These are phyloP conservation scores for Endogone sp. DNA, from an alignment of 192 early-diverging fungal species.

Conservation along the genomic window DNA sequence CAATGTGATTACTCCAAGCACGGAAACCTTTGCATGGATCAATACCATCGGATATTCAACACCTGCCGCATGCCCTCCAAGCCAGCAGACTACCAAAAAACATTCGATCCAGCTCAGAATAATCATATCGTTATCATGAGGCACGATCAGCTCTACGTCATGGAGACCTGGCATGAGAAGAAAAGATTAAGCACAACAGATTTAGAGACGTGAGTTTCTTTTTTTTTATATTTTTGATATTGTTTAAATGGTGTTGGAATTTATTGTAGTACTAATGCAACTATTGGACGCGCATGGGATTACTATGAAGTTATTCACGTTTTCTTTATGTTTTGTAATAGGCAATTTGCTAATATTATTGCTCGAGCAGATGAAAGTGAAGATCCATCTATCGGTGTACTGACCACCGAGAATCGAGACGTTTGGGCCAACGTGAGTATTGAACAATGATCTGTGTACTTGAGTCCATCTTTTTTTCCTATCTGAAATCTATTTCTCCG, in stretches of 20 bases:
- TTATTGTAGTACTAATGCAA: background rate
- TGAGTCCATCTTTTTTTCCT: background rate
- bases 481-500: background rate
- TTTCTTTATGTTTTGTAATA: slow-evolving; percentile 5
- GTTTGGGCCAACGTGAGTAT: slow-evolving; percentile 82
- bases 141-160: slow-evolving; percentile 84
- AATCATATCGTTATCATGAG: slow-evolving; percentile 84
- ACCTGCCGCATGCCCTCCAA: slow-evolving; percentile 85
- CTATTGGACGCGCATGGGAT: no score
- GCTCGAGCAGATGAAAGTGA: slow-evolving; percentile 60
- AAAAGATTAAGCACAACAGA: slow-evolving; percentile 79
- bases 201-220: slow-evolving; percentile 52
- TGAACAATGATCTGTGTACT: no score
- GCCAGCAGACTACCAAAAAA: slow-evolving; percentile 76
- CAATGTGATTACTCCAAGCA: slow-evolving; percentile 79
- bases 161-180: slow-evolving; percentile 74
- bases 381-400: slow-evolving; percentile 76
- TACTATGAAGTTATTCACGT: background rate
- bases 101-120: slow-evolving; percentile 69
- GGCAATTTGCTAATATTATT: slow-evolving; percentile 68
- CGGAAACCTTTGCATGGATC: slow-evolving; percentile 79
- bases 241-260: background rate
- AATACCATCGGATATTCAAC: slow-evolving; percentile 98
- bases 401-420: slow-evolving; percentile 93
- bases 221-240: slow-evolving; percentile 1